A percentile compares a stretch with the other conserved stretches of the same genome.
phyloP scores from a whole-genome alignment of 2,329 filamentous ascomycete genomes.

The Westerdykella sp. region DNA sequence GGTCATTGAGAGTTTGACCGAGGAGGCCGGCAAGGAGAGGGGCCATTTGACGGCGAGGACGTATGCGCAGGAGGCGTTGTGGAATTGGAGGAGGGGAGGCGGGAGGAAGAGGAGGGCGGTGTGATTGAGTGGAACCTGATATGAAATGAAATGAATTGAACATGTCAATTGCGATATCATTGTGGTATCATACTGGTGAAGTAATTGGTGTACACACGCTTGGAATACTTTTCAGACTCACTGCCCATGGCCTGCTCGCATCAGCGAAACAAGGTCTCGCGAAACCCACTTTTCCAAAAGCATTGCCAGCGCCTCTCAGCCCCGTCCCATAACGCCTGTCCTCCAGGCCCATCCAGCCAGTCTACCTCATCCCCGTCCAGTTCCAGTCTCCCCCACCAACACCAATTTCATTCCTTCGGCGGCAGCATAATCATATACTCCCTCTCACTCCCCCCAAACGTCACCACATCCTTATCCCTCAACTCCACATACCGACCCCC shows the following conservation, averaged over 20 bases:
- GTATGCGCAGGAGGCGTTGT: constrained; percentile 83
- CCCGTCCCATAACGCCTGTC: too few species aligned
- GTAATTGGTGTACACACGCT: too few species aligned
- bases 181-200: too few species aligned
- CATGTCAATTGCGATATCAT: not conserved
- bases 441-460: constrained; percentile 78
- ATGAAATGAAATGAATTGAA: not conserved
- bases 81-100: constrained; percentile 74
- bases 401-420: constrained; percentile 16
- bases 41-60: constrained; percentile 74
- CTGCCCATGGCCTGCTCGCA: too few species aligned
- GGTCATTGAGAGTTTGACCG: constrained; percentile 68
- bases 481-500: constrained; percentile 78
- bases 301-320: too few species aligned
- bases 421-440: constrained; percentile 95
- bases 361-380: too few species aligned
- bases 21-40: constrained; percentile 62
- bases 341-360: too few species aligned
- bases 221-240: too few species aligned
- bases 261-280: too few species aligned
- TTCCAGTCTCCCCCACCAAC: too few species aligned
- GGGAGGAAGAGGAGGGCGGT: constrained; percentile 52
- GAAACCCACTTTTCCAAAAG: too few species aligned
- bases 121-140: constrained; percentile 13
- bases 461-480: constrained; percentile 79